Evolutionary conservation across 2,329 filamentous ascomycete genomes (phyloP), one percentile per base, ranked within the genome.

Genomic region (Blastomyces gilchristii): DNA sequence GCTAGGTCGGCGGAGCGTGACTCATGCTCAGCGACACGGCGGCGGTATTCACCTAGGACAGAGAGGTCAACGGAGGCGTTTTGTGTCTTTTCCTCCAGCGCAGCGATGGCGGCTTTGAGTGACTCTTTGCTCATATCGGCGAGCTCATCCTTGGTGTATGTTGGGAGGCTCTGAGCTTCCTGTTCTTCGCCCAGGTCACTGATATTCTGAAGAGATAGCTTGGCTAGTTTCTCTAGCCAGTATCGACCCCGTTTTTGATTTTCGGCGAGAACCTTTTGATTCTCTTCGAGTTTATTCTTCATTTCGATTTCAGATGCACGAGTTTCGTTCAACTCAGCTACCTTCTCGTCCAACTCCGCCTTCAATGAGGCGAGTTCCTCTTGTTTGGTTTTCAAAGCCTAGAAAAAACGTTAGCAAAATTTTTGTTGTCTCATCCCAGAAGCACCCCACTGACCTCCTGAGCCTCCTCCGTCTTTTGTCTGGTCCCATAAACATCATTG

Each of bases 261-360:
- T 71, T 97, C 93, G 0, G 79, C 76, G 16, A 97, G 82, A 11
- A 87, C 85, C 77, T 99, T 99, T 68, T 96, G 89, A 74, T 93
- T 94, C 72, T 97, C 93, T 72, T 97, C 94, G 1, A 99, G 86
- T 78, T 96, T 96, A 77, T 97, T 97, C 66, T 90, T 89, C 91
- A 97, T 97, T 76, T 99, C 94, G 65, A 99, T 97, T 75, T 99
- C 94, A 2, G 88, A 81, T 0, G 91, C 92, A 11, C 93, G 85
- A 0, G 89, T 96, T 71, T 91, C 88, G 71, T 97, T 97, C 63
- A 97, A 82, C 73, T 95, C 91, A 0, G 87, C 79, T 1, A 85
- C 88, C 80, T 92, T 96, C 69, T 89, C 87, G 68, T 99, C 93
- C 12, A 97, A 82, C 69, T 96, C 90, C 3, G 84, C 80, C 78